phyloP scores from a whole-genome alignment of 441 rosid genomes.

The Eutrema salsugineum region DNA sequence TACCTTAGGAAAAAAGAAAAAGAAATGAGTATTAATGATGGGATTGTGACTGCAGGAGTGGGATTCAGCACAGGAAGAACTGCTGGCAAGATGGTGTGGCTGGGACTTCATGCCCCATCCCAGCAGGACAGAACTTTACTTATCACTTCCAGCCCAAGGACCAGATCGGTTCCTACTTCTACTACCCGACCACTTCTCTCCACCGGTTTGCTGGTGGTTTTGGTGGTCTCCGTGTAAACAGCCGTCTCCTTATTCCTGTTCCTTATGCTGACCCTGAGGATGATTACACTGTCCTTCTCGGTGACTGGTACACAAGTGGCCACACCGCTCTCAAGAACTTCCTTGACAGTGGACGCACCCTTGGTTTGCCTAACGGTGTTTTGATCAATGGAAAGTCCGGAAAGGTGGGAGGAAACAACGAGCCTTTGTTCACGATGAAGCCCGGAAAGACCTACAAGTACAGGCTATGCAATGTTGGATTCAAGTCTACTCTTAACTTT shows the following conservation, averaged over 20 bases:
- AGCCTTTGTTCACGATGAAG: conserved; percentile 65
- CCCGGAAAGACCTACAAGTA: conserved; percentile 58
- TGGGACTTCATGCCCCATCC: conserved; percentile 63
- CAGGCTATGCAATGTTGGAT: conserved; percentile 61
- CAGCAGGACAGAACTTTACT: conserved; percentile 50
- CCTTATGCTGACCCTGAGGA: conserved; percentile 59
- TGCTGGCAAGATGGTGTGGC: conserved; percentile 63
- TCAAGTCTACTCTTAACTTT: conserved; percentile 52
- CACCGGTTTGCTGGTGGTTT: conserved; percentile 60
- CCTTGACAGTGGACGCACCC: conserved; percentile 51
- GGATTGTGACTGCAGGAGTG: conserved; percentile 36
- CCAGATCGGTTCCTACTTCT: conserved; percentile 71
- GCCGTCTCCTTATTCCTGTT: conserved; percentile 56
- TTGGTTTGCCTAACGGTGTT: conserved; percentile 50
- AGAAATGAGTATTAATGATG: background rate
- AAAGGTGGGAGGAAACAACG: conserved; percentile 39
- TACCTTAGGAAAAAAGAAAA: too few species aligned
- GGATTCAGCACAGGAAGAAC: conserved; percentile 61
- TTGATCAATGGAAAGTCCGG: conserved; percentile 53
- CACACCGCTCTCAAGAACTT: conserved; percentile 38
- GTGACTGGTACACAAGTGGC: conserved; percentile 52
- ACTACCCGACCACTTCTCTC: conserved; percentile 48
- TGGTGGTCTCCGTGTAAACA: conserved; percentile 58
- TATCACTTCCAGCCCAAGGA: conserved; percentile 66
- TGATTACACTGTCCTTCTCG: conserved; percentile 47